Evolutionary conservation across 257 asterid genomes (phyloP).

Genomic region (Nicotiana undulata): DNA sequence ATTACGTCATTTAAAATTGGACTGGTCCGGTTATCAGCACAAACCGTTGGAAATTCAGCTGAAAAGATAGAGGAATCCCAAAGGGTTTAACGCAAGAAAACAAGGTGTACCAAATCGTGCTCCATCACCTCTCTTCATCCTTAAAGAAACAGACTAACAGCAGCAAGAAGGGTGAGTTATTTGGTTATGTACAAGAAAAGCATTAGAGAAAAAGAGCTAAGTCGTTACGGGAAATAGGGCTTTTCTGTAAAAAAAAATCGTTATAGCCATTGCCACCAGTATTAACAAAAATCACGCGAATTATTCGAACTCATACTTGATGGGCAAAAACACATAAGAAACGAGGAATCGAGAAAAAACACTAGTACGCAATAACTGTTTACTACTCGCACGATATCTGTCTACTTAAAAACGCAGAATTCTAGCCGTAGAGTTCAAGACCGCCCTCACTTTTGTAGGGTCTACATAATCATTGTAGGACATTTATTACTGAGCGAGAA

Average conservation of each 20-base stretch:
- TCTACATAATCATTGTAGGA: not conserved
- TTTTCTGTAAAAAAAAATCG: not conserved
- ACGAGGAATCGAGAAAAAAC: not conserved
- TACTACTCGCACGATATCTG: not conserved
- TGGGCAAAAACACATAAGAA: not conserved
- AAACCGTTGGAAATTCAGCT: not conserved
- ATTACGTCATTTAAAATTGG: not conserved
- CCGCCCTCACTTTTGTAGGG: not conserved
- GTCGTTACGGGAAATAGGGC: not conserved
- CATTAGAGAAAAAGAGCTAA: too few relatives aligned
- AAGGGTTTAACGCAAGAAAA: not conserved
- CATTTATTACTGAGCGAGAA: not conserved
- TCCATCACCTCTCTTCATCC: not conserved
- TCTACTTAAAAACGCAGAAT: not conserved
- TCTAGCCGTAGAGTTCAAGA: not conserved
- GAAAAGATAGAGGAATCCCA: not conserved
- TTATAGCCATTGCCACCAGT: not conserved
- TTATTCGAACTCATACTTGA: not conserved
- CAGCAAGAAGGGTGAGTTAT: not conserved
- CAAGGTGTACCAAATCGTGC: not conserved
- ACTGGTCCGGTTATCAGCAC: not conserved
- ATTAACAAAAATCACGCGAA: not conserved
- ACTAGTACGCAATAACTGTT: constrained; percentile 1
- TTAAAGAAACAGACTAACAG: not conserved
- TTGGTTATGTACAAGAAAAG: not conserved